Evolutionary conservation across 805 yeast genomes (phyloP).

Genomic region (Lipomyces yamanashiensis): DNA sequence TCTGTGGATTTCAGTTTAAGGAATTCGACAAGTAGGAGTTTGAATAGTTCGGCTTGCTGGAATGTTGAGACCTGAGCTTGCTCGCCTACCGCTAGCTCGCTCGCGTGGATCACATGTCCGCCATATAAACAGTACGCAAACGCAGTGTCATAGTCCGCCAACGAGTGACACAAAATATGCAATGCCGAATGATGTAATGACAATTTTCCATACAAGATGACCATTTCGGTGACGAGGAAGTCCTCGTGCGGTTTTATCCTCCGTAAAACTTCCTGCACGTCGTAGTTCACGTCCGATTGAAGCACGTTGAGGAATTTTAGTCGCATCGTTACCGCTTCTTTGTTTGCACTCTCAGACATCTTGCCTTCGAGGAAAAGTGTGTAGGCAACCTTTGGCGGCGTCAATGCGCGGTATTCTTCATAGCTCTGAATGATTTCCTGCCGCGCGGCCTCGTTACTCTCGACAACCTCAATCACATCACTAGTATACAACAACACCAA

Average conservation of each 20-base stretch:
- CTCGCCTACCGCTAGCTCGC: slow-evolving; percentile 19
- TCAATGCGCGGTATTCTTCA: slow-evolving; percentile 37
- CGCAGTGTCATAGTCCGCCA: slow-evolving; percentile 46
- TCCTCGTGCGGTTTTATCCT: slow-evolving; percentile 41
- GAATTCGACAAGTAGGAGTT: slow-evolving; percentile 40
- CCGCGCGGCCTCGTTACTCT: slow-evolving; percentile 29
- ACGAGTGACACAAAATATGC: slow-evolving; percentile 41
- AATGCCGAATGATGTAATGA: slow-evolving; percentile 44
- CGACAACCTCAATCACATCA: slow-evolving; percentile 43
- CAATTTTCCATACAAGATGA: slow-evolving; percentile 42
- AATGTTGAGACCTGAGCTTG: slow-evolving; percentile 20
- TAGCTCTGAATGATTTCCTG: slow-evolving; percentile 38
- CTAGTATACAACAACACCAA: slow-evolving; percentile 44
- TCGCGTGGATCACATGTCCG: slow-evolving; percentile 32
- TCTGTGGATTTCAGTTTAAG: slow-evolving; percentile 37
- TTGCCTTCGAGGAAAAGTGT: slow-evolving; percentile 36
- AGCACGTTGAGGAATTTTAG: slow-evolving; percentile 40
- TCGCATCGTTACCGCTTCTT: slow-evolving; percentile 36
- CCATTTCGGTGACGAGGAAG: slow-evolving; percentile 44
- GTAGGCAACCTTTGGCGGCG: slow-evolving; percentile 46
- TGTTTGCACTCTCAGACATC: slow-evolving; percentile 19
- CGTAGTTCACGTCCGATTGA: slow-evolving; percentile 37
- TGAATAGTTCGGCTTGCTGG: slow-evolving; percentile 40
- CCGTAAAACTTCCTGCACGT: slow-evolving; percentile 37
- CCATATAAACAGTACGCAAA: slow-evolving; percentile 44